Percentiles rank a stretch among this genome's conserved stretches.
Evolutionary conservation across 129 eudicot genomes (phyloP).

Genomic region (Chrysanthemum lavandulifolium): DNA sequence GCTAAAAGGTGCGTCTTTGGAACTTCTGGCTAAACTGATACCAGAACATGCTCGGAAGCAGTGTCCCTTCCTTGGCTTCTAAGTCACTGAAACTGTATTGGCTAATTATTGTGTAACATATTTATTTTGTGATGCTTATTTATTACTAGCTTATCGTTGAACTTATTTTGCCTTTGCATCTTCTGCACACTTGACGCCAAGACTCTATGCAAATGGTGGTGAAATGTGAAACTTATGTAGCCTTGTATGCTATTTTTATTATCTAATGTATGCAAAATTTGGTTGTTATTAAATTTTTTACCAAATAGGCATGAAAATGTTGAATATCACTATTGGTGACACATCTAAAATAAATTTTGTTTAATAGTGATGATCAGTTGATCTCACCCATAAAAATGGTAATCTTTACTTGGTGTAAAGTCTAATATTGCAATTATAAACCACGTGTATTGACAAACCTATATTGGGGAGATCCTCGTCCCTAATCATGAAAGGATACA

Average conservation of each 20-base stretch:
- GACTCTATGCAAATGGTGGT: constrained; percentile 18
- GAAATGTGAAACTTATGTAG: constrained; percentile 19
- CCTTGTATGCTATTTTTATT: constrained; percentile 11
- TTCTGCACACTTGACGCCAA: neutral
- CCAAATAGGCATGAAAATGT: neutral
- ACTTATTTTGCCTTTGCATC: neutral
- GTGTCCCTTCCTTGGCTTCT: constrained; percentile 50
- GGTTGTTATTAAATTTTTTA: neutral
- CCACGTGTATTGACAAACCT: no score
- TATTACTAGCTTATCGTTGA: constrained; percentile 10
- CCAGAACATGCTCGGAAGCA: constrained; percentile 73
- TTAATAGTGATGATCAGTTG: no score
- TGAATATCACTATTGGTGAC: neutral
- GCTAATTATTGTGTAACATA: constrained; percentile 17
- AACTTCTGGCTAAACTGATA: constrained; percentile 49
- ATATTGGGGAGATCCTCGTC: no score
- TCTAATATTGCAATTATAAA: no score
- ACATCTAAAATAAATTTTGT: neutral
- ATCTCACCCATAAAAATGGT: no score
- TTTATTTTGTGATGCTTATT: constrained; percentile 8
- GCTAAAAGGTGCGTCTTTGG: constrained; percentile 56
- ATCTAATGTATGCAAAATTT: constrained; percentile 10
- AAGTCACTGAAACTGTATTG: constrained; percentile 13
- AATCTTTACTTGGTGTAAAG: no score
- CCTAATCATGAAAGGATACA: no score